Percentiles rank a stretch among this genome's conserved stretches.
These are phyloP conservation scores for Fraxinus dipetala DNA, from an alignment of 305 asterid species.

Conservation along the genomic window DNA sequence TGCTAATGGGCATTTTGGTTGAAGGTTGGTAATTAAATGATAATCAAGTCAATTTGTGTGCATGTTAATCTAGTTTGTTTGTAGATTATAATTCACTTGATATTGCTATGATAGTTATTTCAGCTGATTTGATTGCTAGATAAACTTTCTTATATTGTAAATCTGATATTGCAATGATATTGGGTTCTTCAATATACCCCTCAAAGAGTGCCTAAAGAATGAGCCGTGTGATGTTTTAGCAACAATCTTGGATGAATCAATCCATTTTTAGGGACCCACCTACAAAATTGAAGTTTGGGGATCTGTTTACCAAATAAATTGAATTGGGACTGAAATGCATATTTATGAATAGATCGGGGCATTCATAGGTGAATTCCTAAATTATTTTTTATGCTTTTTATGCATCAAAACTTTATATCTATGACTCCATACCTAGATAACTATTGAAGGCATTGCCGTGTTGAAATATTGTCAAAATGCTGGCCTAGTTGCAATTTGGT, in stretches of 20 bases:
- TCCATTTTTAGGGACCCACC: background rate
- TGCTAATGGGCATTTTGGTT: conserved; percentile 81
- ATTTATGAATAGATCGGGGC: background rate
- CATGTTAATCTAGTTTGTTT: conserved; percentile 3
- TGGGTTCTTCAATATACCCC: background rate
- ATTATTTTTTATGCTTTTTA: background rate
- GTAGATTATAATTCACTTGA: conserved; percentile 12
- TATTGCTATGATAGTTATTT: background rate
- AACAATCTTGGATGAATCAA: background rate
- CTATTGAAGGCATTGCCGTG: background rate
- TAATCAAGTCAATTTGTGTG: conserved; percentile 14
- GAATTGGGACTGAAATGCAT: background rate
- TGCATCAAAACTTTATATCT: background rate
- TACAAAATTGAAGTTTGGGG: background rate
- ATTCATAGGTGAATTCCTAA: background rate
- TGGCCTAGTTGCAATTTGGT: background rate
- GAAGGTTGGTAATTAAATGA: conserved; percentile 53
- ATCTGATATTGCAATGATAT: background rate
- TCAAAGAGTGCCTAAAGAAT: background rate
- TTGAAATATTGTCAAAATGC: background rate
- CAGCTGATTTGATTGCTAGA: conserved; percentile 7
- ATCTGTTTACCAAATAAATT: background rate
- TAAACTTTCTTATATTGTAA: background rate
- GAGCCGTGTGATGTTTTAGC: background rate
- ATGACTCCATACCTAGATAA: background rate